A percentile compares a stretch with the other conserved stretches of the same genome.
phyloP scores from a whole-genome alignment of 192 early-diverging fungal genomes.

The Linderina pennispora region DNA sequence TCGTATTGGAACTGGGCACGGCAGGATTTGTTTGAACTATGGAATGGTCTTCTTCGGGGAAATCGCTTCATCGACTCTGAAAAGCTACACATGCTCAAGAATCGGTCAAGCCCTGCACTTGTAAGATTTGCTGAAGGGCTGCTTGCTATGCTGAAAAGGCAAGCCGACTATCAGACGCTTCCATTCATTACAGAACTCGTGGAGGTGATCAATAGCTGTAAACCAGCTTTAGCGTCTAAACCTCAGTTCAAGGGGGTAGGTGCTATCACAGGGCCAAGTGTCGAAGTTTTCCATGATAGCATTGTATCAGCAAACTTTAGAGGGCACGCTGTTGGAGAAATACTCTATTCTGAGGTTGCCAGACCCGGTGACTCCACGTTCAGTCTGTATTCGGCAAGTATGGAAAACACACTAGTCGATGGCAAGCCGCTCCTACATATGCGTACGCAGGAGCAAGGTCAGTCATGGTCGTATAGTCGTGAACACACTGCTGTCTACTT shows the following conservation, averaged over 20 bases:
- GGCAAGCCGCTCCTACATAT: slow-evolving; percentile 16
- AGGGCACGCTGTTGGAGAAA: slow-evolving; percentile 67
- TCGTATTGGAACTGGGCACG: slow-evolving; percentile 96
- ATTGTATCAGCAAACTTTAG: no score
- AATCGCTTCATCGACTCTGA: slow-evolving; percentile 46
- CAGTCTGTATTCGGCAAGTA: slow-evolving; percentile 78
- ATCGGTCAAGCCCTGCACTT: slow-evolving; percentile 65
- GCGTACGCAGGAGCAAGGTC: not conserved
- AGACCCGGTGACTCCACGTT: slow-evolving; percentile 69
- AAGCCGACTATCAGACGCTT: no score
- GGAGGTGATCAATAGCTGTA: slow-evolving; percentile 64
- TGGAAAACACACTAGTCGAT: slow-evolving; percentile 32
- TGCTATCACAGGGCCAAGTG: slow-evolving; percentile 68
- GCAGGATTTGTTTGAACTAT: slow-evolving; percentile 38
- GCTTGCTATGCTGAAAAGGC: no score
- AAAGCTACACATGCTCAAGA: slow-evolving; percentile 57
- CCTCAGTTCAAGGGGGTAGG: slow-evolving; percentile 85
- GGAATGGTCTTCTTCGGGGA: slow-evolving; percentile 77
- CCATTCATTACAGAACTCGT: slow-evolving; percentile 58
- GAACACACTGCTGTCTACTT: not conserved
- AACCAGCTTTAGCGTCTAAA: slow-evolving; percentile 53
- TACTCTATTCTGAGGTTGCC: slow-evolving; percentile 79
- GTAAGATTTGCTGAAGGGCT: slow-evolving; percentile 54
- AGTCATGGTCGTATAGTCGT: slow-evolving; percentile 29
- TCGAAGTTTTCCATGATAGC: slow-evolving; percentile 64